Percentiles rank a stretch among this genome's conserved stretches.
Conservation (phyloP, 1,284 basidiomycete genomes). For the Fistulinella cinereoalba region DNA sequence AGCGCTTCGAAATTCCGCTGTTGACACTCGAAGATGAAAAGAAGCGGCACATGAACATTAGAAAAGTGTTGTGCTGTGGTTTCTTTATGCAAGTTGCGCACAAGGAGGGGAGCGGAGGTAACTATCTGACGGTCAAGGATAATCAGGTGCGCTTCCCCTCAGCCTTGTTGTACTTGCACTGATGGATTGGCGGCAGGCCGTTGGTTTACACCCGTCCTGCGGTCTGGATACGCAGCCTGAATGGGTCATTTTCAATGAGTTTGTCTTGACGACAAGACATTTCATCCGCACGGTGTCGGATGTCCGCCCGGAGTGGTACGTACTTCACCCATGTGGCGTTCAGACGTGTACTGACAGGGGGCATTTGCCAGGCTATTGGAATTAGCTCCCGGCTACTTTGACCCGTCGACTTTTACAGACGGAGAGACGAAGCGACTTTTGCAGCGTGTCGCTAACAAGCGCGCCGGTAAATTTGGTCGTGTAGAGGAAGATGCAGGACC, state of each 20-base stretch:
- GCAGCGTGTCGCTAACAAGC: background rate
- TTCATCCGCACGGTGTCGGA: slow-evolving; percentile 94
- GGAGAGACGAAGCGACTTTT: background rate
- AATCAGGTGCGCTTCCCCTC: slow-evolving; percentile 58
- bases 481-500: background rate
- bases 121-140: slow-evolving; percentile 90
- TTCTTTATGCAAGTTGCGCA: slow-evolving; percentile 99
- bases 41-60: slow-evolving; percentile 78
- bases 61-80: slow-evolving; percentile 85
- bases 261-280: slow-evolving; percentile 86
- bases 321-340: slow-evolving; percentile 5
- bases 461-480: background rate
- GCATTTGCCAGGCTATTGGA: slow-evolving; percentile 71
- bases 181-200: slow-evolving; percentile 50
- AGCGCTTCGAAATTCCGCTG: slow-evolving; percentile 83
- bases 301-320: slow-evolving; percentile 85
- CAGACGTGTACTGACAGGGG: background rate
- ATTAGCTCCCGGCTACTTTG: slow-evolving; percentile 45
- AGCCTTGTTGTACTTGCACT: background rate
- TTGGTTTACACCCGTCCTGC: slow-evolving; percentile 92
- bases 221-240: slow-evolving; percentile 92
- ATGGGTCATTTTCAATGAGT: slow-evolving; percentile 98
- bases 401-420: background rate
- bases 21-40: slow-evolving; percentile 78
- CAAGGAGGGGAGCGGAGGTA: slow-evolving; percentile 85